Conservation (phyloP, 2,329 filamentous ascomycete genomes). For the Aspergillus flavus region DNA sequence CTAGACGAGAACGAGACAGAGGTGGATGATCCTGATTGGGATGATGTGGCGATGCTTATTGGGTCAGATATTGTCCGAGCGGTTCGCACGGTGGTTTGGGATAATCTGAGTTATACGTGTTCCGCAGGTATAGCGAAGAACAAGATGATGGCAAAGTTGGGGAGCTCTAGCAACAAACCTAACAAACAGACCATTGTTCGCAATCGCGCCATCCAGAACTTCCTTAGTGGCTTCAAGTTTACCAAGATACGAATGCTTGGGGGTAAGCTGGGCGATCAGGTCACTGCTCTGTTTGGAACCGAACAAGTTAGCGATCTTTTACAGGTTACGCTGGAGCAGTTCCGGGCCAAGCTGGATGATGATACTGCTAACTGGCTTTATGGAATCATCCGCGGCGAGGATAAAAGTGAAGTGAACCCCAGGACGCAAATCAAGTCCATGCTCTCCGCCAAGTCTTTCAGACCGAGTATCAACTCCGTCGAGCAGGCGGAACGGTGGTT, state of each 20-base stretch:
- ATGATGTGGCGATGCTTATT: constrained; percentile 84
- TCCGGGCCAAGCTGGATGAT: constrained; percentile 77
- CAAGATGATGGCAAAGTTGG: constrained; percentile 94
- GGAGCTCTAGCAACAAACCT: constrained; percentile 88
- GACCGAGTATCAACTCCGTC: constrained; percentile 74
- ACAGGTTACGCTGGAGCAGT: constrained; percentile 69
- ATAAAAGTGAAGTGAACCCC: constrained; percentile 84
- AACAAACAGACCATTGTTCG: constrained; percentile 94
- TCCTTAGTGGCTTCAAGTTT: constrained; percentile 84
- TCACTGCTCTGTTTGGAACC: constrained; percentile 78
- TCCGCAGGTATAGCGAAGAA: constrained; percentile 87
- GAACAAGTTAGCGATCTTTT: constrained; percentile 78
- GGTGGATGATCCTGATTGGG: constrained; percentile 87
- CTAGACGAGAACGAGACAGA: constrained; percentile 73
- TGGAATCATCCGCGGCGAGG: constrained; percentile 80
- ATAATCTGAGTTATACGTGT: constrained; percentile 81
- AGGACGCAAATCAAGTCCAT: constrained; percentile 95
- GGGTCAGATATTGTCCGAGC: constrained; percentile 85
- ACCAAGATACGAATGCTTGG: constrained; percentile 95
- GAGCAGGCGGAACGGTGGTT: constrained; percentile 86
- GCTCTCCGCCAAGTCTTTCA: constrained; percentile 94
- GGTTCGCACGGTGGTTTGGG: constrained; percentile 69
- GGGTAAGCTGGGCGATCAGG: constrained; percentile 88
- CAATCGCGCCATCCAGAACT: constrained; percentile 76
- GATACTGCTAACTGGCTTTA: constrained; percentile 87